Evolutionary conservation across 768 basidiomycete genomes (phyloP), one percentile per base, ranked within the genome.

Genomic region (Porphyrellus cyaneotinctus): DNA sequence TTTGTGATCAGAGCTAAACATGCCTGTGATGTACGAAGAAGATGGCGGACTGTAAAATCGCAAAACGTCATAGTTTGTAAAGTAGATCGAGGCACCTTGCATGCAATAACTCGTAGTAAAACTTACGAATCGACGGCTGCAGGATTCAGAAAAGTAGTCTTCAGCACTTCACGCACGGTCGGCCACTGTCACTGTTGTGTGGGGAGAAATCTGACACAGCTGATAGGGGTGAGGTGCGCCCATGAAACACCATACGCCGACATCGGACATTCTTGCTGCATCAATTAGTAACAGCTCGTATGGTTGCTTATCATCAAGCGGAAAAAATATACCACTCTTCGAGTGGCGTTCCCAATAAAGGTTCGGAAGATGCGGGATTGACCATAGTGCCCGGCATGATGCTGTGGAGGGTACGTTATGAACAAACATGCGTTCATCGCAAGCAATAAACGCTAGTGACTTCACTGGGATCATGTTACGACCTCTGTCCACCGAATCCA

Each of bases 361-460:
- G 31, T 20, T 31, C 32, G 37, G 44, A 49, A 23, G 33, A 17
- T 12, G 30, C 18, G 22, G 42, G 23, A 39, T 2, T 2, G 14
- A 28, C 18, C 20, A 41, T 47, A 20, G 24, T 33, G 12, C 32
- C 44, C 39, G 24, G 38, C 31, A 51, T 36, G 47, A 51, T 36
- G 47, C 24, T 37, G 44, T 51, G 23, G 44, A 36, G 23, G 17
- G 20, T 51, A 43, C 43, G 47, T 39, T 45, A 57, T 51, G n/a
- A 35, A 10, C 28, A 6, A 12, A 14, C 55, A 44, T 8, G 42
- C 44, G 35, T 43, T 26, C 43, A 18, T 43, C 38, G 18, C 24
- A 39, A 6, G 22, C 32, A 52, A 31, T 35, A 18, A 32, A 31
- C 23, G 38, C 31, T 31, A 37, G 43, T 22, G n/a, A 37, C 47